Percentiles rank a stretch among this genome's conserved stretches.
phyloP scores from a whole-genome alignment of 495 filamentous ascomycete genomes.

The Aspergillus saccharolyticus region DNA sequence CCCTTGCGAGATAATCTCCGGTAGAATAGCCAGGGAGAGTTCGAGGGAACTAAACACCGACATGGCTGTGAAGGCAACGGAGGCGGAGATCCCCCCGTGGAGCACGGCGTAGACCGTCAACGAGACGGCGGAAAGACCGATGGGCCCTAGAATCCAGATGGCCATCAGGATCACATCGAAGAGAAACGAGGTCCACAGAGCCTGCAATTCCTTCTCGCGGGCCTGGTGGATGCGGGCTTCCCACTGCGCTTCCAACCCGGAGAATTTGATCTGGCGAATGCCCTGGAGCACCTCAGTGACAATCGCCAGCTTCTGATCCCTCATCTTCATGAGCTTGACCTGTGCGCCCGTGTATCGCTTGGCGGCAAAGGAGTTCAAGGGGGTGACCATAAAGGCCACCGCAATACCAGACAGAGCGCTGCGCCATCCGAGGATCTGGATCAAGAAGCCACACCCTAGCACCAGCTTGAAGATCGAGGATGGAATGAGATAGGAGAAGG shows the following conservation, averaged over 20 bases:
- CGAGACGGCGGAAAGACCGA: conserved; percentile 68
- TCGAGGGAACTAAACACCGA: conserved; percentile 57
- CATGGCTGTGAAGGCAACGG: conserved; percentile 68
- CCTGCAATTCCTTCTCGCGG: conserved; percentile 54
- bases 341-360: conserved; percentile 63
- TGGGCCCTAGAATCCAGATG: conserved; percentile 70
- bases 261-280: conserved; percentile 78
- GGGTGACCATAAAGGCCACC: conserved; percentile 57
- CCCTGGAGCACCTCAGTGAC: conserved; percentile 70
- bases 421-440: conserved; percentile 70
- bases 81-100: conserved; percentile 59
- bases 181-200: conserved; percentile 54
- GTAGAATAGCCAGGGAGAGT: conserved; percentile 63
- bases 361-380: conserved; percentile 64
- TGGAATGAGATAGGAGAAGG: conserved; percentile 60
- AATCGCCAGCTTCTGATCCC: conserved; percentile 72
- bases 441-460: conserved; percentile 60
- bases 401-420: conserved; percentile 63
- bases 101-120: conserved; percentile 63
- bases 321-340: conserved; percentile 69
- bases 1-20: conserved; percentile 56
- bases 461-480: conserved; percentile 51
- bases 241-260: conserved; percentile 67
- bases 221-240: conserved; percentile 57
- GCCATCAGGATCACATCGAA: conserved; percentile 45